Conservation (phyloP, 2,329 filamentous ascomycete genomes). For the Colletotrichum lini region DNA sequence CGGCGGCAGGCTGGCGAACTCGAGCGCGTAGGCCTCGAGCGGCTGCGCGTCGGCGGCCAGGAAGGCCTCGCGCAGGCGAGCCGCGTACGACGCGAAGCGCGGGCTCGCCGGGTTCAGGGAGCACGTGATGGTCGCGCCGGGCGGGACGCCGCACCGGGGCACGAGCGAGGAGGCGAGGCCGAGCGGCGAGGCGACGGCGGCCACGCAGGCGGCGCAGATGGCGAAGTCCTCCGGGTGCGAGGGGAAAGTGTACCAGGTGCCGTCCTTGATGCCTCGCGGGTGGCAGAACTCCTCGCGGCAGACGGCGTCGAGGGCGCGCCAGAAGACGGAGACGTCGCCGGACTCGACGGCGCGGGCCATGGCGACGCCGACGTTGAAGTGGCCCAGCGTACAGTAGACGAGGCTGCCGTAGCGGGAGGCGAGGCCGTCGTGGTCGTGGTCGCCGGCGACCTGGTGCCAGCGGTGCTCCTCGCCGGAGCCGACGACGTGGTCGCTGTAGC, state of each 20-base stretch:
- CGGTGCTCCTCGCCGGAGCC: constrained; percentile 49
- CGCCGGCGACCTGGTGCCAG: constrained; percentile 42
- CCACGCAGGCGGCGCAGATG: constrained; percentile 55
- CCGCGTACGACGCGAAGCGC: constrained; percentile 46
- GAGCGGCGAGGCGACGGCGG: constrained; percentile 50
- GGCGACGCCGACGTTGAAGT: constrained; percentile 50
- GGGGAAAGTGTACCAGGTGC: constrained; percentile 53
- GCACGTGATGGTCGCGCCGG: constrained; percentile 48
- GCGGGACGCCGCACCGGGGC: constrained; percentile 41
- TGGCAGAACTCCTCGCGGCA: constrained; percentile 50
- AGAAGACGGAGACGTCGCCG: constrained; percentile 53
- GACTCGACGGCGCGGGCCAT: constrained; percentile 49
- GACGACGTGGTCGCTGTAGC: constrained; percentile 55
- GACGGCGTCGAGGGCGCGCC: constrained; percentile 49
- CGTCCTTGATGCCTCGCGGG: constrained; percentile 48
- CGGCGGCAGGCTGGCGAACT: constrained; percentile 49
- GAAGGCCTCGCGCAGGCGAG: constrained; percentile 48
- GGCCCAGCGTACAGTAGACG: constrained; percentile 49
- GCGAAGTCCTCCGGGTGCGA: constrained; percentile 51
- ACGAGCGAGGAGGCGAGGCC: constrained; percentile 50
- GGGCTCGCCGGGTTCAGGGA: constrained; percentile 52
- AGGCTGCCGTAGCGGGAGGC: constrained; percentile 41
- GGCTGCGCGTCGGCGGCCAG: constrained; percentile 46
- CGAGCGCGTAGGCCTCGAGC: constrained; percentile 48
- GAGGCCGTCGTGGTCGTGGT: constrained; percentile 21